Evolutionary conservation across 148 eudicot species (phyloP), one percentile per base, ranked within the genome.

Genomic region (Vaccinium corymbosum): DNA sequence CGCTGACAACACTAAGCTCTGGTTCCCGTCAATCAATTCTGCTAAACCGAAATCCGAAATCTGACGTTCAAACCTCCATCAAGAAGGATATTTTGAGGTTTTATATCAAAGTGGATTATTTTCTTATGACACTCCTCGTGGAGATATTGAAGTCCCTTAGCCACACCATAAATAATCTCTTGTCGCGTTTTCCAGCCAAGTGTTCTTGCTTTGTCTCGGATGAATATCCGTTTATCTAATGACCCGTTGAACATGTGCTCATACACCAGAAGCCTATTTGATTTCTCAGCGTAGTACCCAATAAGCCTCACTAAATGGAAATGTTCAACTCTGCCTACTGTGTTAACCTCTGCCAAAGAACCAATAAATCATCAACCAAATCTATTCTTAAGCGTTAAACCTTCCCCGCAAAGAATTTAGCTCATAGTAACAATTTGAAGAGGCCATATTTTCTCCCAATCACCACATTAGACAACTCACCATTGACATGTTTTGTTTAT

Each of bases 181-280:
- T 62, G 81, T 17, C 87, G 85, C 7, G 42, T 15, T 70, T 68
- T 17, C 90, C 91, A 89, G 14, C 29, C 61, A 14, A 89, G 88
- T 17, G 72, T 25, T 9, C 42, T 56, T 13, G 84, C 62, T 25
- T 29, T 78, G 56, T 77, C 85, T 46, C 3, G 64, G 20, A 78
- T 20, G 86, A 82, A 89, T 35, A 89, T 87, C 91, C 91, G 88
- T 81, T 76, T 84, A 53, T 88, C 90, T 29, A 86, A 38, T 3
- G 91, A 87, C 8, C 91, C 88, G 16, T 89, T 87, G 19, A 66
- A 20, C 91, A 89, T 89, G 71, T 76, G 85, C 66, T 89, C 91
- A 64, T 89, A 89, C 48, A 89, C 88, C 48, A 90, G 85, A 62
- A 86, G 83, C 59, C 86, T 86, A 19, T 88, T 53, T 17, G 84